Percentiles rank a stretch among this genome's conserved stretches.
phyloP scores from a whole-genome alignment of 257 asterid species.

The Echium plantagineum region DNA sequence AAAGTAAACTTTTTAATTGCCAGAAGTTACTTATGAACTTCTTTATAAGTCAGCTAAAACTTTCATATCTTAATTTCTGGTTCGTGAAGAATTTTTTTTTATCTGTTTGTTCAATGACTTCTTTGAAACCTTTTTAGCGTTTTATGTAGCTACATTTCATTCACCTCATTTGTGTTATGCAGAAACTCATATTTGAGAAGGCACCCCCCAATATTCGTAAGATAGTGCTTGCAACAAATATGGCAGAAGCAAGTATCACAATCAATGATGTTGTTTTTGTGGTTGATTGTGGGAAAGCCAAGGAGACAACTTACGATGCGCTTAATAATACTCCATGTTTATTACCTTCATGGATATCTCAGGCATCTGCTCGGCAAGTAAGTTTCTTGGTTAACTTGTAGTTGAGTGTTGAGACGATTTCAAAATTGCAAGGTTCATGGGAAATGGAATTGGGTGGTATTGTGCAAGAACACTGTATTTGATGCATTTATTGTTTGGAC shows the following conservation, averaged over 20 bases:
- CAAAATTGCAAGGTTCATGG: neutral
- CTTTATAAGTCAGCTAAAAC: neutral
- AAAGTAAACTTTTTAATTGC: neutral
- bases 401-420: conserved; percentile 3
- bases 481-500: neutral
- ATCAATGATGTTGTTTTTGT: conserved; percentile 90
- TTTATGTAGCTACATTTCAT: conserved; percentile 2
- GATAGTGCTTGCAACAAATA: conserved; percentile 90
- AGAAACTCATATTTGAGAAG: conserved; percentile 94
- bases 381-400: conserved; percentile 14
- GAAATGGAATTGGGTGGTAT: neutral
- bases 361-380: conserved; percentile 98
- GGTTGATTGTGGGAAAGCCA: conserved; percentile 98
- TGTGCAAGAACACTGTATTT: neutral
- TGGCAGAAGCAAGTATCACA: conserved; percentile 99
- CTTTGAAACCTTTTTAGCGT: neutral
- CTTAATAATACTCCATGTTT: conserved; percentile 86
- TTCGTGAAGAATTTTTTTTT: too few species aligned
- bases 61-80: too few species aligned
- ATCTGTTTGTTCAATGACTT: neutral
- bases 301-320: conserved; percentile 96
- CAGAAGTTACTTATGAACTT: neutral
- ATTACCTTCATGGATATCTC: conserved; percentile 96
- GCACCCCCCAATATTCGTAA: conserved; percentile 90
- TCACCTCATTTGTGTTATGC: conserved; percentile 19